phyloP scores from a whole-genome alignment of 176 grass and related monocot species.

The Triticum urartu region DNA sequence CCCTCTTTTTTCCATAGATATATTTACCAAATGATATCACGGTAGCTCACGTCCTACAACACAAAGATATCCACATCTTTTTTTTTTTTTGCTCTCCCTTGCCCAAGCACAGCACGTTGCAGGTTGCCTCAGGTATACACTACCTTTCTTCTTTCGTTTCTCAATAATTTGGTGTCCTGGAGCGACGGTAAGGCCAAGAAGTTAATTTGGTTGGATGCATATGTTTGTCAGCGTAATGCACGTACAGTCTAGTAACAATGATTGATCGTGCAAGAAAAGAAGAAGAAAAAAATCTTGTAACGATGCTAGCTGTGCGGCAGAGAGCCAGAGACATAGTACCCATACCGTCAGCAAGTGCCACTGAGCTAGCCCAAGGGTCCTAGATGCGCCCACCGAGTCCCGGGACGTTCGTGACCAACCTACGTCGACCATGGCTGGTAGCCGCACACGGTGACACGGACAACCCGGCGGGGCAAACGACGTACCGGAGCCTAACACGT shows the following conservation, averaged over 20 bases:
- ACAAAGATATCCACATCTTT: too few species aligned
- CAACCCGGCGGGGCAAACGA: not conserved
- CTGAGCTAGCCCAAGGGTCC: not conserved
- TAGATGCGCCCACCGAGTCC: not conserved
- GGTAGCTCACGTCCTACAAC: too few species aligned
- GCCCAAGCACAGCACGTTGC: too few species aligned
- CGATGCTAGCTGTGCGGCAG: not conserved
- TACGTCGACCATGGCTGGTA: not conserved
- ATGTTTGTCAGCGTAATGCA: not conserved
- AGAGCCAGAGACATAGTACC: not conserved
- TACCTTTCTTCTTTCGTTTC: too few species aligned
- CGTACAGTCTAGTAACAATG: not conserved
- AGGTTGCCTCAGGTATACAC: too few species aligned
- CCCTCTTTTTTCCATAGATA: too few species aligned
- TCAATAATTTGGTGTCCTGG: too few species aligned
- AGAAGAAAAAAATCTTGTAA: too few species aligned
- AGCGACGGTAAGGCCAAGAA: too few species aligned
- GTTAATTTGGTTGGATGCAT: not conserved
- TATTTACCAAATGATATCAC: too few species aligned
- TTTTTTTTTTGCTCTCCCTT: too few species aligned
- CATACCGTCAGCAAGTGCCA: not conserved
- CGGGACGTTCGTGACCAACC: not conserved
- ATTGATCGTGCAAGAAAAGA: too few species aligned
- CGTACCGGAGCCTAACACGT: not conserved
- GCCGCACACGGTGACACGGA: not conserved